Conservation (phyloP, 208 protist genomes). For the Trypanosoma congolense region DNA sequence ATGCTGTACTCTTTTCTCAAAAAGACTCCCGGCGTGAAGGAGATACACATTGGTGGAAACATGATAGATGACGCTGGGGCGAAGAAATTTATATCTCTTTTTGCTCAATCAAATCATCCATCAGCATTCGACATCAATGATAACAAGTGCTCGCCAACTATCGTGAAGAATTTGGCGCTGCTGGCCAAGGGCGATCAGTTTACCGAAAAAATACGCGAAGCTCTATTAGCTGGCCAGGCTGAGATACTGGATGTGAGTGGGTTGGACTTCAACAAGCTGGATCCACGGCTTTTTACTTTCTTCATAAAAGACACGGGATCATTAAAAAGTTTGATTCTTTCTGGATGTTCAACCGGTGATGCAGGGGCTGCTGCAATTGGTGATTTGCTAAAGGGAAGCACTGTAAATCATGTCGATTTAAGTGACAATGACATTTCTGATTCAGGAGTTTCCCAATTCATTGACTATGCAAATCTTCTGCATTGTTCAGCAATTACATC, state of each 20-base stretch:
- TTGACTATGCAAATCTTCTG: slow-evolving; percentile 39
- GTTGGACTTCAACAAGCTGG: slow-evolving; percentile 44
- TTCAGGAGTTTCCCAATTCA: slow-evolving; percentile 42
- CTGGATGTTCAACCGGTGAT: slow-evolving; percentile 37
- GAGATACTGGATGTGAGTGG: slow-evolving; percentile 45
- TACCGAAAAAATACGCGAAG: slow-evolving; percentile 29
- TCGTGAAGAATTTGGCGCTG: slow-evolving; percentile 41
- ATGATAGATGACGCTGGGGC: slow-evolving; percentile 63
- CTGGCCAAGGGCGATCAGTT: slow-evolving; percentile 38
- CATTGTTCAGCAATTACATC: slow-evolving; percentile 34
- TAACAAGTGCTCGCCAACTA: slow-evolving; percentile 41
- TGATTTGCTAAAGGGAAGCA: slow-evolving; percentile 41
- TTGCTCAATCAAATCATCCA: slow-evolving; percentile 27
- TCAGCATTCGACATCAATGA: slow-evolving; percentile 36
- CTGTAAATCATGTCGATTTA: slow-evolving; percentile 34
- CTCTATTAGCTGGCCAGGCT: slow-evolving; percentile 35
- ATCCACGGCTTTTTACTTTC: slow-evolving; percentile 53
- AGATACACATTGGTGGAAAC: slow-evolving; percentile 57
- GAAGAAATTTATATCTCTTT: slow-evolving; percentile 43
- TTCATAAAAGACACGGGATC: slow-evolving; percentile 34
- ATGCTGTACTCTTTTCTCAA: slow-evolving; percentile 38
- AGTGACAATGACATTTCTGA: slow-evolving; percentile 45
- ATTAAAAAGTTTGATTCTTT: slow-evolving; percentile 53
- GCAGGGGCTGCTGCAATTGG: slow-evolving; percentile 38
- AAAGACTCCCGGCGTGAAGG: slow-evolving; percentile 26